Percentiles rank a stretch among this genome's conserved stretches.
Conservation (phyloP, 1,139 yeast genomes). For the Blastobotrys aristatus region DNA sequence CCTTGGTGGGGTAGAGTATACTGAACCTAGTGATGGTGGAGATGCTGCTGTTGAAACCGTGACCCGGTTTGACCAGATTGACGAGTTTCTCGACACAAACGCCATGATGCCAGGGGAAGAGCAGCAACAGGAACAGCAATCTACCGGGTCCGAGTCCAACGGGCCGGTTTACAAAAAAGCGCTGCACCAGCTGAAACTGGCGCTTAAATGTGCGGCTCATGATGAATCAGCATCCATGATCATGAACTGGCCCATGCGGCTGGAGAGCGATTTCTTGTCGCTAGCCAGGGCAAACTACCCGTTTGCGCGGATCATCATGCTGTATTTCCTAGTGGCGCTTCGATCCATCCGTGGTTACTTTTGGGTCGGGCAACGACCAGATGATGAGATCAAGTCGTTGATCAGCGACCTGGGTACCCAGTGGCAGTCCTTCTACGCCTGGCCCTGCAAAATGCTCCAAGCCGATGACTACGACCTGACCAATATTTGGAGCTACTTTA, state of each 20-base stretch:
- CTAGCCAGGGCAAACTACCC: slow-evolving; percentile 20
- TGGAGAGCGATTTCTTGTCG: slow-evolving; percentile 19
- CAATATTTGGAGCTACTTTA: slow-evolving; percentile 4
- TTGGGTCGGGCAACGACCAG: slow-evolving; percentile 23
- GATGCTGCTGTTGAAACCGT: background rate
- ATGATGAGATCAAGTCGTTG: background rate
- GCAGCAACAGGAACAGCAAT: background rate
- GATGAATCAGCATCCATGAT: slow-evolving; percentile 11
- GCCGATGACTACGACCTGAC: slow-evolving; percentile 1
- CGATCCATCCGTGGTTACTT: slow-evolving; percentile 16
- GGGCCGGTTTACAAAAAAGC: slow-evolving; percentile 7
- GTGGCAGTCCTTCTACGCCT: slow-evolving; percentile 6
- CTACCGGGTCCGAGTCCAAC: background rate
- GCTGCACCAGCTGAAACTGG: slow-evolving; percentile 4
- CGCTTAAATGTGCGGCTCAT: slow-evolving; percentile 1
- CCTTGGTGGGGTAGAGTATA: slow-evolving; percentile 1
- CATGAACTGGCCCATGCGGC: slow-evolving; percentile 20
- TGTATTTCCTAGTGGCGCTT: slow-evolving; percentile 20
- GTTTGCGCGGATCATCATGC: slow-evolving; percentile 21
- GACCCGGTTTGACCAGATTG: background rate
- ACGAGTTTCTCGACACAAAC: background rate
- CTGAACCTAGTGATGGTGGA: background rate
- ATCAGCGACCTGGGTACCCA: slow-evolving; percentile 14
- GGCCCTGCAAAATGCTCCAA: slow-evolving; percentile 4
- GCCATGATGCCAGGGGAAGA: background rate